These are phyloP conservation scores for Salix viminalis DNA, from an alignment of 345 rosid species.

Conservation along the genomic window DNA sequence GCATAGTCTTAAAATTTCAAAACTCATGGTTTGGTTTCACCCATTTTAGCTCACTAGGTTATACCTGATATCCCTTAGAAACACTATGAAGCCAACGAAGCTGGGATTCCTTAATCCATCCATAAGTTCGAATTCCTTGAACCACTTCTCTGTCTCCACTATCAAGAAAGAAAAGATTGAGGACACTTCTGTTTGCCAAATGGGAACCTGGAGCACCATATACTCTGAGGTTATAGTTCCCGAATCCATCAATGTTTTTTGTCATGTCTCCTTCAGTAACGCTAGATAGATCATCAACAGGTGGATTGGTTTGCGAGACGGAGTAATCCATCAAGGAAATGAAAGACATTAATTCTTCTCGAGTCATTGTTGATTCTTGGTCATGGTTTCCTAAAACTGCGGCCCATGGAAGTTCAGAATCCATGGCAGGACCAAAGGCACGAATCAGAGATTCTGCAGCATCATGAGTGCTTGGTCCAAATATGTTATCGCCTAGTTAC, in stretches of 20 bases:
- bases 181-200: conserved; percentile 62
- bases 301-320: conserved; percentile 61
- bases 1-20: background rate
- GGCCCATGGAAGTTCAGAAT: conserved; percentile 83
- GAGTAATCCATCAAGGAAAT: conserved; percentile 88
- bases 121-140: conserved; percentile 67
- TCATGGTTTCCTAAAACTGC: conserved; percentile 92
- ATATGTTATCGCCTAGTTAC: conserved; percentile 82
- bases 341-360: conserved; percentile 76
- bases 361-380: conserved; percentile 80
- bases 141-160: conserved; percentile 71
- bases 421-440: conserved; percentile 72
- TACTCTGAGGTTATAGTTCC: conserved; percentile 59
- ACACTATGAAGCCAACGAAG: conserved; percentile 63
- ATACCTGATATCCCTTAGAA: conserved; percentile 49
- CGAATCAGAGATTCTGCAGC: conserved; percentile 81
- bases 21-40: background rate
- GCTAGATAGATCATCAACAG: conserved; percentile 23
- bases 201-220: conserved; percentile 77
- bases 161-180: conserved; percentile 82
- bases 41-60: background rate
- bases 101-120: conserved; percentile 88
- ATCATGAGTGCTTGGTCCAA: conserved; percentile 70
- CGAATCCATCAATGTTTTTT: conserved; percentile 63
- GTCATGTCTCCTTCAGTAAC: conserved; percentile 12